These are phyloP conservation scores for Saccharomycopsis schoenii DNA, from an alignment of 805 yeast genomes.

Conservation along the genomic window DNA sequence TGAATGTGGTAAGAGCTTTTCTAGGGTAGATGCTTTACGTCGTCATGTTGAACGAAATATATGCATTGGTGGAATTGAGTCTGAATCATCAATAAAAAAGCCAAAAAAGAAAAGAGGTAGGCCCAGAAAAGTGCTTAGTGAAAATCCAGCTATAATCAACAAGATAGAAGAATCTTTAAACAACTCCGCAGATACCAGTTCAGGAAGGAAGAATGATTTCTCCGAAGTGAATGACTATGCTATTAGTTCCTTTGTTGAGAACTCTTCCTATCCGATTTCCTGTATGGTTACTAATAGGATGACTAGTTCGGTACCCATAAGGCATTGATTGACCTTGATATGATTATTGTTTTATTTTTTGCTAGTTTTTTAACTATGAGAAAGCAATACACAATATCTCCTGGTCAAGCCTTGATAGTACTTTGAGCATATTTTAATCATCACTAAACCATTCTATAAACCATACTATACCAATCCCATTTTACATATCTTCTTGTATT, in stretches of 20 bases:
- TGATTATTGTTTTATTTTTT: background rate
- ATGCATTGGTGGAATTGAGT: slow-evolving; percentile 62
- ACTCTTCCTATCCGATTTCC: background rate
- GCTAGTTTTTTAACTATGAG: background rate
- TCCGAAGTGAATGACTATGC: background rate
- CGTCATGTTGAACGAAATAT: slow-evolving; percentile 73
- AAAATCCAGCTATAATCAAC: background rate
- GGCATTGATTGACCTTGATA: background rate
- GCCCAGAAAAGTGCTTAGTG: slow-evolving; percentile 23
- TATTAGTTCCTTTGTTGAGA: background rate
- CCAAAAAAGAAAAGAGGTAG: slow-evolving; percentile 30
- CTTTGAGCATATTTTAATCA: background rate
- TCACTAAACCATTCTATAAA: too few species aligned
- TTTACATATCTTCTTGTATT: background rate
- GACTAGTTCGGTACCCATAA: background rate
- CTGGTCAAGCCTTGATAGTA: background rate
- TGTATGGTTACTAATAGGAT: background rate
- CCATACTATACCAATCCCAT: background rate
- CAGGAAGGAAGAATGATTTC: background rate
- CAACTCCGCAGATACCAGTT: background rate
- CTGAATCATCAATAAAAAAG: slow-evolving; percentile 25
- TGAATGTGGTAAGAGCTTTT: slow-evolving; percentile 90
- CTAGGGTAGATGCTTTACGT: slow-evolving; percentile 79
- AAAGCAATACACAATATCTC: background rate
- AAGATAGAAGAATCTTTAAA: slow-evolving; percentile 14